These are phyloP conservation scores for Gliomastix tumulicola DNA, from an alignment of 2,329 filamentous ascomycete genomes.

Conservation along the genomic window DNA sequence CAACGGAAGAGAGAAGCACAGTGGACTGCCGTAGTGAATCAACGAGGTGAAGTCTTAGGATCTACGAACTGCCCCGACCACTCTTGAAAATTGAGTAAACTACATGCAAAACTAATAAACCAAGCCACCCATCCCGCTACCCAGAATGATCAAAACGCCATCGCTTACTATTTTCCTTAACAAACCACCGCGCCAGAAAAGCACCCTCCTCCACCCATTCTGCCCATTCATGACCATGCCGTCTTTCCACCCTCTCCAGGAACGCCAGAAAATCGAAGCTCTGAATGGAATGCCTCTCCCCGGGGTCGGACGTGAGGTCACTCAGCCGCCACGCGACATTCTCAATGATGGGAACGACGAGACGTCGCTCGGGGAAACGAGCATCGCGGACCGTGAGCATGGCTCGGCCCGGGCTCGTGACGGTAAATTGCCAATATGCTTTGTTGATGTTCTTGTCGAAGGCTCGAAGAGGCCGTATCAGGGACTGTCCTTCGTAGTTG, in stretches of 20 bases:
- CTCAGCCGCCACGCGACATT: constrained; percentile 23
- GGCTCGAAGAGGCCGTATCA: constrained; percentile 19
- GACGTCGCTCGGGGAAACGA: constrained; percentile 16
- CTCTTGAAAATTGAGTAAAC: too few relatives aligned
- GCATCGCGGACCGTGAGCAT: constrained; percentile 23
- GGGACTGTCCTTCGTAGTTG: constrained; percentile 26
- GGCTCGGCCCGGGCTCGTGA: constrained; percentile 22
- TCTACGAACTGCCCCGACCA: too few relatives aligned
- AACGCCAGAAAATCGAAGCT: constrained; percentile 15
- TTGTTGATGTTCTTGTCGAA: constrained; percentile 5
- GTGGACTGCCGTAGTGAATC: too few relatives aligned
- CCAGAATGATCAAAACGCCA: constrained; percentile 16
- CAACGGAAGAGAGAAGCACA: too few relatives aligned
- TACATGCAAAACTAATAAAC: too few relatives aligned
- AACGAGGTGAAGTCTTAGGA: too few relatives aligned
- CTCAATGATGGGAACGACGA: constrained; percentile 21
- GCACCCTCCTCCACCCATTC: constrained; percentile 23
- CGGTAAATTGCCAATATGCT: constrained; percentile 23
- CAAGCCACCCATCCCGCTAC: too few relatives aligned
- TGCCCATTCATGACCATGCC: constrained; percentile 15
- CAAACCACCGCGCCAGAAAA: constrained; percentile 23
- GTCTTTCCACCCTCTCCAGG: constrained; percentile 1
- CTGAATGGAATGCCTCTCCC: constrained; percentile 15
- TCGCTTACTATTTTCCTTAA: constrained; percentile 24
- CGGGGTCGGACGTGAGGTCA: constrained; percentile 16